Base-by-base conservation (phyloP, 768 basidiomycete genomes). In the Hygrocybe punicea region DNA sequence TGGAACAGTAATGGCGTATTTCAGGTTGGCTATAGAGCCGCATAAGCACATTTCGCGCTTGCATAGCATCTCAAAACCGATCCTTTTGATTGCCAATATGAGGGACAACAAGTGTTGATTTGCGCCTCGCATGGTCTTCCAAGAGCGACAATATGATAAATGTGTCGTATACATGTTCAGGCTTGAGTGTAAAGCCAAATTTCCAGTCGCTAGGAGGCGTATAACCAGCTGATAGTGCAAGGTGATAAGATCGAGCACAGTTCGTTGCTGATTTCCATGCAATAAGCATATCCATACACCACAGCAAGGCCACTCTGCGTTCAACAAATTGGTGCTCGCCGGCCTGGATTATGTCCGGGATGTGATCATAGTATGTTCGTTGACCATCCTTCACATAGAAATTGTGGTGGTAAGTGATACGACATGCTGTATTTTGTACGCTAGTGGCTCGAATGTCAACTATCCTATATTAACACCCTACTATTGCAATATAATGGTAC, bases 1-100 rank as follows among this genome's bases (percentile, higher is more conserved):
- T 42, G 23, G 69, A 55, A 57, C 72, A 74, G 1, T 62, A 61
- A 59, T 73, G 72, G 39, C 58, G 64, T 68, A 68, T 71, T 13
- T 59, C 65, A 33, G 66, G 62, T 52, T 73, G 71, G 0, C 72
- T 69, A 10, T 65, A 51, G 0, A 68, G 66, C 17, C 56, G 62
- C 60, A 70, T 66, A 1, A 53, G 59, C 3, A 7, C 10, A 55
- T 73, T 17, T 62, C 66, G 6, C 55, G 25, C 10, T 2, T 71
- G 60, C 9, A 63, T n/a, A 9, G 72, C 57, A 2, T 36, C 25
- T 1, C 37, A 19, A 0, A 51, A n/a, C 2, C 53, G 46, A 24
- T 64, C 61, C 9, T 45, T 16, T 35, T 63, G 58, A 46, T 72
- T 68, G 7, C 17, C 14, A 2, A 66, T 14, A 17, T 34, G 48